Evolutionary conservation across 2,329 filamentous ascomycete species (phyloP), one percentile per base, ranked within the genome.

Genomic region (Leptographium procerum): DNA sequence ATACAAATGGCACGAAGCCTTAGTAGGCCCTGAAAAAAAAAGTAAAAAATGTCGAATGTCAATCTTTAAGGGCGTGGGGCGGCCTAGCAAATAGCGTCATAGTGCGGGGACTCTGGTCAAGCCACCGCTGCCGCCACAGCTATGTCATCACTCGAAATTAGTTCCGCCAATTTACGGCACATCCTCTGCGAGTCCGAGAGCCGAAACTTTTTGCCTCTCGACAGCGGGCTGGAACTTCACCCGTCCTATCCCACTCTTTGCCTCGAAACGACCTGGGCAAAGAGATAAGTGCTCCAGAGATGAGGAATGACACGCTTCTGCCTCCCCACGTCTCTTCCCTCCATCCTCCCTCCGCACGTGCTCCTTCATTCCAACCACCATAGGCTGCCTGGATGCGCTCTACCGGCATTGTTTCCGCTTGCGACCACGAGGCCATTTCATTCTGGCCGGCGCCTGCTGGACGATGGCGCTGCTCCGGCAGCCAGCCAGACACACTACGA

Each of bases 401-500:
- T 47, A n/a, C 28, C 28, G 7, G 19, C 19, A 31, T 33, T 8
- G 16, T n/a, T 24, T 29, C 28, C 45, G 14, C 29, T 19, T 3
- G 36, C 34, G 3, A 10, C 52, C 3, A 34, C 28, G 22, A 59
- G 53, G 34, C 26, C 50, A 4, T 70, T 72, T 62, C 68, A 69
- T 62, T 65, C 64, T 61, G 65, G 72, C 31, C 68, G 63, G 51
- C 28, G 45, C 52, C 66, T 63, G 50, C 62, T 60, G 52, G 22
- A 33, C 33, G 56, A 61, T n/a, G 62, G 68, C 63, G 65, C 68
- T 31, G 66, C 66, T 24, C n/a, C 22, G 34, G 40, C 64, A 28
- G 4, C 4, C 6, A n/a, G 34, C 43, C 75, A 69, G 65, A 90
- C 85, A 61, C 87, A 95, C 74, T 99, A 99, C 72, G 87, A 92